Evolutionary conservation across 225 moss, liverwort and hornwort genomes (phyloP).

Genomic region (Asterella californica): DNA sequence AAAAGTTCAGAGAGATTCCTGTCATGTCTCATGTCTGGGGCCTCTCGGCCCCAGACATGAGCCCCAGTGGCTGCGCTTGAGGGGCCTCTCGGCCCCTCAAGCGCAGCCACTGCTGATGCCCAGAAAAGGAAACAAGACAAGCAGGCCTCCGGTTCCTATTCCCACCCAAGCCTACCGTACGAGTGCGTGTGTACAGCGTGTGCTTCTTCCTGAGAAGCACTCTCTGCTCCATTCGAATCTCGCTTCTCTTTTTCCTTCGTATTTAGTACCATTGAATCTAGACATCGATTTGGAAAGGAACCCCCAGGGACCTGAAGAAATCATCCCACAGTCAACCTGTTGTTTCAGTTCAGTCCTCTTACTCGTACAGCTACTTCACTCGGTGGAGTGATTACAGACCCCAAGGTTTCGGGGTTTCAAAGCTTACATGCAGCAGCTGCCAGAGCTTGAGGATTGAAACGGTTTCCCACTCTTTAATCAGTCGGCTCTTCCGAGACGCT

Average conservation of each 20-base stretch:
- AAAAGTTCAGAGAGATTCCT: conserved; percentile 5
- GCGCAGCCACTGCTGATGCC: conserved; percentile 7
- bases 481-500: not conserved
- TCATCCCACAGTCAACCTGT: not conserved
- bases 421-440: not conserved
- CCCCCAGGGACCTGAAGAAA: not conserved
- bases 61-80: too few relatives aligned
- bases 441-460: not conserved
- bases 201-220: conserved; percentile 14
- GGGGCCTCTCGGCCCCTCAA: conserved; percentile 2
- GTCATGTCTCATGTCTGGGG: not conserved
- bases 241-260: not conserved
- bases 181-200: conserved; percentile 9
- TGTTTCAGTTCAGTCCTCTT: not conserved
- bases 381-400: not conserved
- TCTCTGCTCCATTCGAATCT: not conserved
- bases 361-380: not conserved
- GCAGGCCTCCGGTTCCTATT: not conserved
- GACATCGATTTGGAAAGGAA: not conserved
- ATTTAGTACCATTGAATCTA: conserved; percentile 9
- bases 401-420: not conserved
- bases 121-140: not conserved
- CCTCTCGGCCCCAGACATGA: too few relatives aligned
- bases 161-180: not conserved
- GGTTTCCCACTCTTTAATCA: not conserved